Base-by-base conservation (phyloP, 2,329 filamentous ascomycete genomes). In the Sclerotinia spermophila region DNA sequence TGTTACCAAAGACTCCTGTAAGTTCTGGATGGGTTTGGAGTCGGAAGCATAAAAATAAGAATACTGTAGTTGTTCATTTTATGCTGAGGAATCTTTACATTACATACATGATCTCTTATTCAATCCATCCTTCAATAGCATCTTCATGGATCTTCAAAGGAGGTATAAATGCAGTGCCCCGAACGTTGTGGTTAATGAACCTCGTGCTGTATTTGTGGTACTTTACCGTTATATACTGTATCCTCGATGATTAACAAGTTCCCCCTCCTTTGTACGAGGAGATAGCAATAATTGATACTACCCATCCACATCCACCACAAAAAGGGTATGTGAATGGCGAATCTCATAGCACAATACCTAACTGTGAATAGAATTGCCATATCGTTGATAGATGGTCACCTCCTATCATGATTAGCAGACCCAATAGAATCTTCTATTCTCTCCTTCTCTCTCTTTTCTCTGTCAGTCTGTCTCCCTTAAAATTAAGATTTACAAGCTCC, bases 201-300 rank as follows among this genome's bases (percentile, higher is more conserved):
- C 58, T 42, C 58, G 58, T 61, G 58, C 58, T 61, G 38, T 61
- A 44, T 61, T 38, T 38, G 58, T 61, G 38, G n/a, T 30, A 61
- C 58, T 44, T 19, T 21, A 11, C 56, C 55, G 55, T 58, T 38
- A 58, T 58, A 30, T 58, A 38, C 10, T 15, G 30, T 35, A 24
- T 38, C 10, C 21, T 58, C 55, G 33, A 30, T 27, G 21, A 60
- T n/a, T 27, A 24, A 42, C n/a, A 42, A 19, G 42, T 27, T 19
- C n/a, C 24, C 24, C 38, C 35, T 60, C 35, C n/a, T 11, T 60
- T n/a, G 35, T 40, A 59, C n/a, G n/a, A n/a, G n/a, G n/a, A n/a
- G 55, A 51, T 27, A 27, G 27, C 30, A 56, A 33, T 56, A 56
- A 56, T 33, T 56, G 17, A 33, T n/a, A 40, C 56, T 40, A 11